These are phyloP conservation scores for Saturnispora sanitii DNA, from an alignment of 805 yeast species.

Conservation along the genomic window DNA sequence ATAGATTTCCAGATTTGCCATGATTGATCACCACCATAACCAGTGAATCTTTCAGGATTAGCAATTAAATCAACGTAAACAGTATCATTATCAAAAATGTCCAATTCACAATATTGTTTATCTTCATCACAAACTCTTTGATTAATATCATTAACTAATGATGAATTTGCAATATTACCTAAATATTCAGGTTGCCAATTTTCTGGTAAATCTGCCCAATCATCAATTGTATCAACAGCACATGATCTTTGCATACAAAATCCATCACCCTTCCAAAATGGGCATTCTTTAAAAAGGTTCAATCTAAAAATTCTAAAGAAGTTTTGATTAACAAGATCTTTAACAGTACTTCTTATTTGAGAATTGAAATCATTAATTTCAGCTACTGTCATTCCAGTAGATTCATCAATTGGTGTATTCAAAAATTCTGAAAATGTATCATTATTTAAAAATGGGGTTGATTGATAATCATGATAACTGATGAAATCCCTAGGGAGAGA, in stretches of 20 bases:
- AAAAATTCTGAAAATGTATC: conserved; percentile 15
- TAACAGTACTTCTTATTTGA: conserved; percentile 46
- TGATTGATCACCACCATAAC: conserved; percentile 89
- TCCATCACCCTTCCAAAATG: conserved; percentile 75
- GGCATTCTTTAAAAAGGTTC: conserved; percentile 74
- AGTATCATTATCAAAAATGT: conserved; percentile 48
- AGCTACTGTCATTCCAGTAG: conserved; percentile 27
- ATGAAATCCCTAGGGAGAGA: conserved; percentile 13
- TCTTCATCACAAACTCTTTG: conserved; percentile 10
- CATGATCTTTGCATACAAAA: conserved; percentile 82
- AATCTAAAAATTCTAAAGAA: conserved; percentile 84
- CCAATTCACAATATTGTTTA: conserved; percentile 61
- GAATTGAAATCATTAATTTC: conserved; percentile 45
- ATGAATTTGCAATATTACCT: conserved; percentile 37
- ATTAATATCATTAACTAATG: conserved; percentile 27
- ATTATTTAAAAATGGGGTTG: conserved; percentile 24
- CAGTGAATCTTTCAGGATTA: conserved; percentile 94
- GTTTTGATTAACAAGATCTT: conserved; percentile 54
- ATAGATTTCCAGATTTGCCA: conserved; percentile 89
- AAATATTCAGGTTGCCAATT: conserved; percentile 66
- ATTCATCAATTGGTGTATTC: conserved; percentile 20
- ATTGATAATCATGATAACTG: conserved; percentile 23
- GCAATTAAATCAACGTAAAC: conserved; percentile 79
- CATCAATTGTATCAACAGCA: conserved; percentile 78
- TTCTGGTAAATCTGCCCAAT: conserved; percentile 61